Percentiles rank a stretch among this genome's conserved stretches.
Conservation (phyloP, 2,329 filamentous ascomycete genomes). For the Penicillium expansum region DNA sequence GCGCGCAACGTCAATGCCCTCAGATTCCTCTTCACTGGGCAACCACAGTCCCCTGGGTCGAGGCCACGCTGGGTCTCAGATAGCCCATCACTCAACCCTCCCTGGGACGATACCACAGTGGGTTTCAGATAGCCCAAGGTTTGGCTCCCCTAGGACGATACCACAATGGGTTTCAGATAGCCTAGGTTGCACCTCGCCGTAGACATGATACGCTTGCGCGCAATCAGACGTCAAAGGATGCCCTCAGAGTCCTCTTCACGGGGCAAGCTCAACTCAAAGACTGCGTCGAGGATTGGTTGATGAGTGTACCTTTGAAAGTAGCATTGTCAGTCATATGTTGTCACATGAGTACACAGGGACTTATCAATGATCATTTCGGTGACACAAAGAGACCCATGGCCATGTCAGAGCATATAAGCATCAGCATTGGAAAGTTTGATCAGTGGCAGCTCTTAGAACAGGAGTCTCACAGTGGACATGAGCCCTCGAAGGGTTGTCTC, state of each 20-base stretch:
- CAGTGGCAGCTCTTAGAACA: background rate
- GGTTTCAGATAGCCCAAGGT: too few relatives aligned
- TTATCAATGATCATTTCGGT: background rate
- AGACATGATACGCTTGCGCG: background rate
- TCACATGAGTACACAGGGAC: background rate
- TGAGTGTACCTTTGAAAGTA: background rate
- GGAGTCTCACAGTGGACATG: background rate
- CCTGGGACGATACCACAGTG: too few relatives aligned
- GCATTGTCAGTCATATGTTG: background rate
- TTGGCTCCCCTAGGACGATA: background rate
- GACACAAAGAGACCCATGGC: background rate
- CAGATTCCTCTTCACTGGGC: too few relatives aligned
- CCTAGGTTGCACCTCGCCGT: background rate
- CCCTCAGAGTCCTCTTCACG: background rate
- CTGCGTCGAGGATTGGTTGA: background rate
- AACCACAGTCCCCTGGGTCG: too few relatives aligned
- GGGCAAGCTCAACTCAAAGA: background rate
- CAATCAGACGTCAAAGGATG: background rate
- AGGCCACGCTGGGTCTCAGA: too few relatives aligned
- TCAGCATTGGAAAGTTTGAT: background rate
- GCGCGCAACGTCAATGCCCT: background rate
- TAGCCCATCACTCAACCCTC: too few relatives aligned
- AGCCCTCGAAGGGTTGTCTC: background rate
- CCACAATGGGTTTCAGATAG: background rate
- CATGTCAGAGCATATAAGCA: background rate